Percentiles rank a stretch among this genome's conserved stretches.
phyloP scores from a whole-genome alignment of 305 asterid genomes.

The Solanum aculeatissimum region DNA sequence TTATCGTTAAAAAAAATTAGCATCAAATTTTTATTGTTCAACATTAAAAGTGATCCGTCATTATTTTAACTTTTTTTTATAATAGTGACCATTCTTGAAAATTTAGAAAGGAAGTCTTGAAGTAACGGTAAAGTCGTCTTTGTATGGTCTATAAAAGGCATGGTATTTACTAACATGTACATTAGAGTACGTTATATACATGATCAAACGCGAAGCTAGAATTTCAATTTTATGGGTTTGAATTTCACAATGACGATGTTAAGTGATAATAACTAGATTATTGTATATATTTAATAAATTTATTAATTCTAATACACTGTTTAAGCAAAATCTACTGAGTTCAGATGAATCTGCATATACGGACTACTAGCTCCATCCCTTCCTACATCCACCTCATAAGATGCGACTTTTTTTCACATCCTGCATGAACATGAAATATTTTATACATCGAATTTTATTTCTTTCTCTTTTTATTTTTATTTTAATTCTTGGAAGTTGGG shows the following conservation, averaged over 20 bases:
- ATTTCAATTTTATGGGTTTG: too few species aligned
- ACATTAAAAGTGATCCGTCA: neutral
- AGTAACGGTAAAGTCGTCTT: neutral
- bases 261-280: too few species aligned
- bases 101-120: neutral
- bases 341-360: too few species aligned
- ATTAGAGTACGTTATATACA: neutral
- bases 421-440: accelerated
- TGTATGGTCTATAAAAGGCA: neutral
- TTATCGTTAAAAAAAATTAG: neutral
- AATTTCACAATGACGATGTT: too few species aligned
- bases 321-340: too few species aligned
- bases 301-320: too few species aligned
- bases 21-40: neutral
- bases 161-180: neutral
- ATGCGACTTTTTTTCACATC: neutral
- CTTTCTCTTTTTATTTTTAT: neutral
- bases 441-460: neutral
- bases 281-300: too few species aligned
- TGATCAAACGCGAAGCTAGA: too few species aligned
- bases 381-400: too few species aligned
- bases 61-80: neutral
- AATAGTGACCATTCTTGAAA: neutral
- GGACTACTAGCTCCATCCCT: too few species aligned
- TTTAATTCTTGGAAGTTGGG: neutral